Percentiles rank a stretch among this genome's conserved stretches.
Conservation (phyloP, 805 yeast genomes). For the Helenozyma rhizophorensis region DNA sequence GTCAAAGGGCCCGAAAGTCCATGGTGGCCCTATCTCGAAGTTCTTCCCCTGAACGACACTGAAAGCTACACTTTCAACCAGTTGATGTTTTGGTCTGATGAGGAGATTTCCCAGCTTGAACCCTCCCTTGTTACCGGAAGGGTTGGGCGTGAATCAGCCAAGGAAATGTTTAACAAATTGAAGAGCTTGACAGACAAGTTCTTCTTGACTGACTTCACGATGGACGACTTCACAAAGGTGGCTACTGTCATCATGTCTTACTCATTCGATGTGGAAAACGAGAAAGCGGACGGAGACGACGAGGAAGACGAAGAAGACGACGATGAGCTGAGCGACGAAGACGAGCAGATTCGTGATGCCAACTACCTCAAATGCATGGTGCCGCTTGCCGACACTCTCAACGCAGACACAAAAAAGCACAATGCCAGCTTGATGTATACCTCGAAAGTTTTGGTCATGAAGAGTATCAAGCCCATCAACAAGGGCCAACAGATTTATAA, state of each 20-base stretch:
- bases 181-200: not conserved
- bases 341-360: slow-evolving; percentile 15
- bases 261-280: slow-evolving; percentile 73
- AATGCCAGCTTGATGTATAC: slow-evolving; percentile 69
- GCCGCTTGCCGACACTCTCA: slow-evolving; percentile 86
- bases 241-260: slow-evolving; percentile 86
- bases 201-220: slow-evolving; percentile 22
- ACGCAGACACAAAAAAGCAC: slow-evolving; percentile 72
- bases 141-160: slow-evolving; percentile 68
- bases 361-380: slow-evolving; percentile 75
- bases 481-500: slow-evolving; percentile 77
- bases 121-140: slow-evolving; percentile 72
- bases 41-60: slow-evolving; percentile 52
- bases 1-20: slow-evolving; percentile 41
- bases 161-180: slow-evolving; percentile 49
- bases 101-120: slow-evolving; percentile 49
- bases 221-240: slow-evolving; percentile 61
- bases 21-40: slow-evolving; percentile 70
- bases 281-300: slow-evolving; percentile 23
- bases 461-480: slow-evolving; percentile 54
- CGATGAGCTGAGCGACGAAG: slow-evolving; percentile 11
- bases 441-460: slow-evolving; percentile 58
- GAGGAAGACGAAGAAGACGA: slow-evolving; percentile 21
- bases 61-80: slow-evolving; percentile 47
- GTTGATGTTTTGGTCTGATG: slow-evolving; percentile 74